These are phyloP conservation scores for Eucalyptus sp. DNA, from an alignment of 345 rosid genomes.

Conservation along the genomic window DNA sequence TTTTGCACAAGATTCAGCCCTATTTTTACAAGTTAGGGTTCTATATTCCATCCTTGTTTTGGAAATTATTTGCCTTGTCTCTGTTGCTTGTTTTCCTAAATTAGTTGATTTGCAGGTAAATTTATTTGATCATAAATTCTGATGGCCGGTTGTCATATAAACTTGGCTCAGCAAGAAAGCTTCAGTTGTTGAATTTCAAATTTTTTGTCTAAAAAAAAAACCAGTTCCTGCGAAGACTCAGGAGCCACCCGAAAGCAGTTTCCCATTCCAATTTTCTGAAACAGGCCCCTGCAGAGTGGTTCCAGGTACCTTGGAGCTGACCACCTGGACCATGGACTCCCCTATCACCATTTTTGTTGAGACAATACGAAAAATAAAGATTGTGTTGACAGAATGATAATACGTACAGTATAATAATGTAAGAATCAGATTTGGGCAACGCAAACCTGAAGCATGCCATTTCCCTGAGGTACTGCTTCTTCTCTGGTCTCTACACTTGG, in stretches of 20 bases:
- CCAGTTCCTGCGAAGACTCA: not conserved
- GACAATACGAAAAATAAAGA: not conserved
- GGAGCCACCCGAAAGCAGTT: not conserved
- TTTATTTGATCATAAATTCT: not conserved
- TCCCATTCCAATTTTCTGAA: not conserved
- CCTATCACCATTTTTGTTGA: not conserved
- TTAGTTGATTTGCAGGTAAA: not conserved
- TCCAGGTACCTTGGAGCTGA: not conserved
- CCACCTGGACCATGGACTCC: not conserved
- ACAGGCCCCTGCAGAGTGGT: not conserved
- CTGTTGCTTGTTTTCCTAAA: not conserved
- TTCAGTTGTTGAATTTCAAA: not conserved
- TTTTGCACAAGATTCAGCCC: not conserved
- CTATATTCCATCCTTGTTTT: not conserved
- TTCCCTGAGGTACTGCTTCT: not conserved
- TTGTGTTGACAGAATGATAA: not conserved
- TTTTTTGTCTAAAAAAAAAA: not conserved
- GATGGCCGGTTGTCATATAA: not conserved
- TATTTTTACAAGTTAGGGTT: not conserved
- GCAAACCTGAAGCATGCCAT: not conserved
- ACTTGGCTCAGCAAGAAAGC: not conserved
- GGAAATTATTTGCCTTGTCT: not conserved
- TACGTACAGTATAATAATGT: not conserved
- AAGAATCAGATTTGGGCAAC: not conserved
- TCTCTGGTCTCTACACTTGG: not conserved